Conservation (phyloP, 1,284 basidiomycete genomes). For the Ustilago trichophora region DNA sequence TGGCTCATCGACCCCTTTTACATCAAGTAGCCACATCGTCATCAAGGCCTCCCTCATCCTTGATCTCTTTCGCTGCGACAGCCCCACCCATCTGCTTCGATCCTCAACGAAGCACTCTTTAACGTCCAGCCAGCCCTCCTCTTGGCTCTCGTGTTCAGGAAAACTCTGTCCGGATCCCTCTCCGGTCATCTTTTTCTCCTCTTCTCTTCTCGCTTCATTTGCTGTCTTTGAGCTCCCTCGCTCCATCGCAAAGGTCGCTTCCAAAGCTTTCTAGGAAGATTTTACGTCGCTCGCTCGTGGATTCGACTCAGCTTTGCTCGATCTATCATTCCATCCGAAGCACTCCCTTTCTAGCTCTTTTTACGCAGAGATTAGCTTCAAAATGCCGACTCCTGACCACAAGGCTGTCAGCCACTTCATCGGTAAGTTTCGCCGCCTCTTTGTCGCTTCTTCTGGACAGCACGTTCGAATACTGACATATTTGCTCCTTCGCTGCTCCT, state of each 20-base stretch:
- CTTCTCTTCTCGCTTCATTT: not conserved
- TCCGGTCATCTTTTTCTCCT: constrained; percentile 9
- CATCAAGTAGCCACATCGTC: constrained; percentile 7
- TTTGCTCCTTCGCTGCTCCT: not conserved
- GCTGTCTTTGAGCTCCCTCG: constrained; percentile 19
- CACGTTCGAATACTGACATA: constrained; percentile 1
- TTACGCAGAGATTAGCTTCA: not conserved
- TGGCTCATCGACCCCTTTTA: not conserved
- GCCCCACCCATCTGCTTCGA: not conserved
- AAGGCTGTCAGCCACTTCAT: constrained; percentile 60
- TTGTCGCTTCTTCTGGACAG: not conserved
- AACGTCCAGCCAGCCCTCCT: not conserved
- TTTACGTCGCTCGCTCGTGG: not conserved
- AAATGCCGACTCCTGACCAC: constrained; percentile 58
- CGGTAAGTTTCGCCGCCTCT: constrained; percentile 38
- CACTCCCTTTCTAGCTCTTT: not conserved
- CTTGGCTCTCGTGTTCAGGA: not conserved
- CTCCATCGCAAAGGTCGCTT: constrained; percentile 2
- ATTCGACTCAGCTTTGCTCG: not conserved
- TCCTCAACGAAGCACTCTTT: not conserved
- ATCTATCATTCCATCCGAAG: not conserved
- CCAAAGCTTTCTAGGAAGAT: not conserved
- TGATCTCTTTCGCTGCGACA: constrained; percentile 25
- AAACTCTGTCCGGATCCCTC: constrained; percentile 21
- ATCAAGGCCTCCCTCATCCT: constrained; percentile 52